A percentile compares a stretch with the other conserved stretches of the same genome.
phyloP scores from a whole-genome alignment of 139 green algal species.

The Chlorella sp. region DNA sequence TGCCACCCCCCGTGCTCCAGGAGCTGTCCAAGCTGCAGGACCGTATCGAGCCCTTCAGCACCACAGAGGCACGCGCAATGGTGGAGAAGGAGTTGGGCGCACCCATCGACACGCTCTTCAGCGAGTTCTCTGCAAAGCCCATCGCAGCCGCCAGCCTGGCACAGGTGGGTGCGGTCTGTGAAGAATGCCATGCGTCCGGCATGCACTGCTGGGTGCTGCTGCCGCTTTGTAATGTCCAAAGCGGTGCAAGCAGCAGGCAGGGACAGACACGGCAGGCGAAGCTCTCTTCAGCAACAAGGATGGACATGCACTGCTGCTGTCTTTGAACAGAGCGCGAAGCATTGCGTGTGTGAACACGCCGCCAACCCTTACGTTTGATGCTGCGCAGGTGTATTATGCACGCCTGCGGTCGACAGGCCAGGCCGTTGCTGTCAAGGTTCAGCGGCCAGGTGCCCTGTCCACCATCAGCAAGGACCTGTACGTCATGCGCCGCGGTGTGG shows the following conservation, averaged over 20 bases:
- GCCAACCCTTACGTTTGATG: too few species aligned
- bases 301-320: too few species aligned
- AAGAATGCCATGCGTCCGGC: too few species aligned
- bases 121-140: conserved; percentile 66
- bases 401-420: conserved; percentile 60
- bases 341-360: too few species aligned
- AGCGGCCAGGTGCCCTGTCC: conserved; percentile 75
- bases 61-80: conserved; percentile 44
- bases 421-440: conserved; percentile 92
- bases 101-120: conserved; percentile 71
- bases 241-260: too few species aligned
- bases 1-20: conserved; percentile 69
- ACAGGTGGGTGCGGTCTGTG: too few species aligned
- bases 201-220: too few species aligned
- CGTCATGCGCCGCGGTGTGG: conserved; percentile 72
- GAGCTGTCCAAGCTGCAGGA: conserved; percentile 90
- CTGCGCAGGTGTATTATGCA: conserved; percentile 86
- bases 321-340: too few species aligned
- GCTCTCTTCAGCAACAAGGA: too few species aligned
- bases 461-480: conserved; percentile 89
- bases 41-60: conserved; percentile 78
- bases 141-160: conserved; percentile 87
- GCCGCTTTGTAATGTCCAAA: too few species aligned
- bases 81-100: conserved; percentile 73
- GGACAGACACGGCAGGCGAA: too few species aligned